These are phyloP conservation scores for Kwoniella europaea DNA, from an alignment of 768 basidiomycete species.

Conservation along the genomic window DNA sequence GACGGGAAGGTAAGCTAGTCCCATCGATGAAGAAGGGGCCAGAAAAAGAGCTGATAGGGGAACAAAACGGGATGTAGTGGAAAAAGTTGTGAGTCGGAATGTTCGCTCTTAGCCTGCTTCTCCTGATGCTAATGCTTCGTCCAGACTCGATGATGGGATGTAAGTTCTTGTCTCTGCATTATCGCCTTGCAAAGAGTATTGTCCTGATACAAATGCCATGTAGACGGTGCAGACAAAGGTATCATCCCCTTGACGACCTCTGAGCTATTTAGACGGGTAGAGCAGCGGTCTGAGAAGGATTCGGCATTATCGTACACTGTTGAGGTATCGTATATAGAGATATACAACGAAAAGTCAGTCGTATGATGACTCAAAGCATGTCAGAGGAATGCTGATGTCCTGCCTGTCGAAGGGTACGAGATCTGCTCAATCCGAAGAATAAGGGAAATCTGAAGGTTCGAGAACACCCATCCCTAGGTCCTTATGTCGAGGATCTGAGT, in stretches of 20 bases:
- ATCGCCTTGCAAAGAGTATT: not conserved
- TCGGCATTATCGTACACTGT: slow-evolving; percentile 80
- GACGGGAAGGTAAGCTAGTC: slow-evolving; percentile 46
- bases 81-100: slow-evolving; percentile 44
- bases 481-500: slow-evolving; percentile 98
- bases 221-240: slow-evolving; percentile 93
- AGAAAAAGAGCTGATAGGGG: slow-evolving; percentile 14
- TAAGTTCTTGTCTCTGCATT: slow-evolving; percentile 38
- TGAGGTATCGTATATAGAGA: slow-evolving; percentile 97
- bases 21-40: not conserved
- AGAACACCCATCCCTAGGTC: slow-evolving; percentile 83
- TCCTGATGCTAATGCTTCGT: slow-evolving; percentile 21
- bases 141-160: slow-evolving; percentile 62
- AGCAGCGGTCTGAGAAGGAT: slow-evolving; percentile 67
- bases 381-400: slow-evolving; percentile 1
- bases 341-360: slow-evolving; percentile 56
- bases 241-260: slow-evolving; percentile 95
- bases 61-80: slow-evolving; percentile 40
- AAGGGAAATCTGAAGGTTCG: slow-evolving; percentile 93
- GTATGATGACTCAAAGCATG: no score
- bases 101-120: no score
- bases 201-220: not conserved
- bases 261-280: slow-evolving; percentile 86
- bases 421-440: slow-evolving; percentile 96
- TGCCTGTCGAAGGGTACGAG: slow-evolving; percentile 74